phyloP scores from a whole-genome alignment of 129 eudicot genomes.

The Ambrosia trifida region DNA sequence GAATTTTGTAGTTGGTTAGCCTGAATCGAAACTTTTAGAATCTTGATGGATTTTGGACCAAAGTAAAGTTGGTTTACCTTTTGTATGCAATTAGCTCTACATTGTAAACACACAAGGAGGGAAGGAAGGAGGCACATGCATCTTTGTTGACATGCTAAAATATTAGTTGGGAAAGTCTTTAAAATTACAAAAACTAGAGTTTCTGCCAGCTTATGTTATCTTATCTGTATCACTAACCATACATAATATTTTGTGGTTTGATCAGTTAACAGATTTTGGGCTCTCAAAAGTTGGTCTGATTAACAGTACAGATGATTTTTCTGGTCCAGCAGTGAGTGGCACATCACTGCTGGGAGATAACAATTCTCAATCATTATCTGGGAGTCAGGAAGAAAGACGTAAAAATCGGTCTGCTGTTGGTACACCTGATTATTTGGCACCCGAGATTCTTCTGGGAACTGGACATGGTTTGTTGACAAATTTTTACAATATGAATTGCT shows the following conservation, averaged over 20 bases:
- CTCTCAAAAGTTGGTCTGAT: conserved; percentile 97
- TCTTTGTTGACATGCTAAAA: neutral
- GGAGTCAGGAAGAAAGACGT: conserved; percentile 79
- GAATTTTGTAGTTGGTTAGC: neutral
- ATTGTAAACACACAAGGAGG: neutral
- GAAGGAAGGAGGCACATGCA: neutral
- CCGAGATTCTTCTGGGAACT: conserved; percentile 97
- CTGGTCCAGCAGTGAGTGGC: conserved; percentile 96
- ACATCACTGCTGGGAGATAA: conserved; percentile 73
- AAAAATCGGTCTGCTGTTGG: conserved; percentile 99
- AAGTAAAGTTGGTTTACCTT: neutral
- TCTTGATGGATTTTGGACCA: neutral
- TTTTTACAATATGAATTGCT: neutral
- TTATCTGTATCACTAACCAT: conserved; percentile 16
- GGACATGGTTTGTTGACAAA: conserved; percentile 79
- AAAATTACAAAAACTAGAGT: neutral
- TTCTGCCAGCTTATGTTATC: neutral
- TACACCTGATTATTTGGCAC: conserved; percentile 98
- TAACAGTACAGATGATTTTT: conserved; percentile 92
- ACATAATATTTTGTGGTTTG: conserved; percentile 29
- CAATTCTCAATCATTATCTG: conserved; percentile 59
- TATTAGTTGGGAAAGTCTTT: neutral
- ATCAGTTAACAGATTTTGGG: conserved; percentile 98
- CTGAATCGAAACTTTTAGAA: neutral
- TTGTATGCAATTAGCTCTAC: neutral